These are phyloP conservation scores for Russula emetica DNA, from an alignment of 768 basidiomycete species.

Conservation along the genomic window DNA sequence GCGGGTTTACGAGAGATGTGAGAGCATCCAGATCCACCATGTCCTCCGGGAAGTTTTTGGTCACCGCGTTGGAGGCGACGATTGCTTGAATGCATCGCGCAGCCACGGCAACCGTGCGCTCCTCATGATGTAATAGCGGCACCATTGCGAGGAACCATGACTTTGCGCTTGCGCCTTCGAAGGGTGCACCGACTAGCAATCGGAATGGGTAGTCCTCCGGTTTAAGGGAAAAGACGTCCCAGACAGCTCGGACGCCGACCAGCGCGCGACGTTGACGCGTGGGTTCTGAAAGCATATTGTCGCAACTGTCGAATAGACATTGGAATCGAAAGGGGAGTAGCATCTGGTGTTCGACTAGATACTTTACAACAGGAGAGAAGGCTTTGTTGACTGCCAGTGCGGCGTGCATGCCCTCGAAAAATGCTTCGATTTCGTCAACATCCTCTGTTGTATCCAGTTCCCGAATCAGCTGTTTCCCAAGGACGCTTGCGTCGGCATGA, in stretches of 20 bases:
- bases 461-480: conserved; percentile 13
- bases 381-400: neutral
- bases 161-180: conserved; percentile 5
- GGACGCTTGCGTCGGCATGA: conserved; percentile 9
- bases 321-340: conserved; percentile 13
- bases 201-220: conserved; percentile 12
- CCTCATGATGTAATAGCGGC: conserved; percentile 4
- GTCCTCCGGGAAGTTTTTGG: neutral
- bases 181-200: conserved; percentile 3
- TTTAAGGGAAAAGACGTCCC: conserved; percentile 9
- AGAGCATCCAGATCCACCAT: neutral
- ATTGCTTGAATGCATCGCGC: conserved; percentile 11
- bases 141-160: conserved; percentile 3
- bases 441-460: conserved; percentile 9
- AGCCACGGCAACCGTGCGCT: neutral
- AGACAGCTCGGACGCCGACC: conserved; percentile 1
- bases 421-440: conserved; percentile 8
- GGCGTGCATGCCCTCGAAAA: conserved; percentile 12
- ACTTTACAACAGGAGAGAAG: conserved; percentile 2
- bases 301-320: conserved; percentile 14
- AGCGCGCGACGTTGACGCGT: neutral
- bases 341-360: conserved; percentile 10
- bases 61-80: conserved; percentile 14
- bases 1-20: neutral
- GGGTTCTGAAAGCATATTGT: neutral